Percentiles rank a stretch among this genome's conserved stretches.
These are phyloP conservation scores for Pythium rishiriense DNA, from an alignment of 352 stramenopile genomes.

Conservation along the genomic window DNA sequence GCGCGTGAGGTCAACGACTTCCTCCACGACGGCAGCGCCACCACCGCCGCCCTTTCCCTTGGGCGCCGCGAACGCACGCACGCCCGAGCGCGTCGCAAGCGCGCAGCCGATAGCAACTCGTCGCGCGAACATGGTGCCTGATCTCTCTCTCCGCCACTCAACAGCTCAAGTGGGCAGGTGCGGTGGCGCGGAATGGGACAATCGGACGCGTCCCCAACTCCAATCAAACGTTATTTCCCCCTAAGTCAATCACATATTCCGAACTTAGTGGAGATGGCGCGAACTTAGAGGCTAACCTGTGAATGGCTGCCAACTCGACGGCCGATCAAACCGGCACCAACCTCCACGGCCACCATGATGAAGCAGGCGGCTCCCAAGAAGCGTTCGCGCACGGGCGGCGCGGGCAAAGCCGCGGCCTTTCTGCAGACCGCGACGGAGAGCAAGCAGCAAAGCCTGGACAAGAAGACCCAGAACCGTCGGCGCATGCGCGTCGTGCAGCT, in stretches of 20 bases:
- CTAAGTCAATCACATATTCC: background rate
- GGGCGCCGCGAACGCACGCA: constrained; percentile 58
- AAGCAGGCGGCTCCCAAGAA: constrained; percentile 63
- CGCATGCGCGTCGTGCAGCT: constrained; percentile 84
- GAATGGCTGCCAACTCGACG: constrained; percentile 25
- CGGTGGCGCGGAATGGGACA: constrained; percentile 1
- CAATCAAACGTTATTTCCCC: constrained; percentile 18
- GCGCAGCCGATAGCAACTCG: constrained; percentile 36
- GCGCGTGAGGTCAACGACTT: constrained; percentile 73
- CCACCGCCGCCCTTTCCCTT: constrained; percentile 67
- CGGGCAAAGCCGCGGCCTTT: constrained; percentile 57
- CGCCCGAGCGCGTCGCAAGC: constrained; percentile 35
- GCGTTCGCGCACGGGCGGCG: constrained; percentile 40
- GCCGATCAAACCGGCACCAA: background rate
- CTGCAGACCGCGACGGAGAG: constrained; percentile 56
- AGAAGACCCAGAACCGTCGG: constrained; percentile 60
- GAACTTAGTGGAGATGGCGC: background rate
- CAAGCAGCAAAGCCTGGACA: constrained; percentile 63
- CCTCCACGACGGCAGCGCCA: constrained; percentile 55
- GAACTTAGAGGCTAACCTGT: constrained; percentile 26
- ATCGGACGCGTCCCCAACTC: constrained; percentile 8
- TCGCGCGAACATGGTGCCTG: constrained; percentile 42
- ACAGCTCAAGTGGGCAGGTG: constrained; percentile 5
- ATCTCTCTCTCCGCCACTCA: constrained; percentile 33
- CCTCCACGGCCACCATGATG: constrained; percentile 32